phyloP scores from a whole-genome alignment of 805 yeast genomes.

The Ogataea salicorniae region DNA sequence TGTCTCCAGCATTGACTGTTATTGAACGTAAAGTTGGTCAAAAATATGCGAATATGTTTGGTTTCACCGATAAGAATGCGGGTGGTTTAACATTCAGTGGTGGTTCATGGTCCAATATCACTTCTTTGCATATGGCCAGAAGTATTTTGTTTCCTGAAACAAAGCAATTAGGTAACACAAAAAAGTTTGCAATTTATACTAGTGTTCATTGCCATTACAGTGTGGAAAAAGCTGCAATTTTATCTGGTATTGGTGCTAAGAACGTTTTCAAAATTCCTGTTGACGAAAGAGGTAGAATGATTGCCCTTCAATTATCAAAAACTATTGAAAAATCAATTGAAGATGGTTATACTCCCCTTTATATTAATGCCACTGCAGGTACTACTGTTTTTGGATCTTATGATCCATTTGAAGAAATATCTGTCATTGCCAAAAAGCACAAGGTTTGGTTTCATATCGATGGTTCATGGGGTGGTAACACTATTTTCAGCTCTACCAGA shows the following conservation, averaged over 20 bases:
- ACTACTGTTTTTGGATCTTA: conserved; percentile 84
- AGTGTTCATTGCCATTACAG: conserved; percentile 74
- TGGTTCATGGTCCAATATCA: conserved; percentile 82
- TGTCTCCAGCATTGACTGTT: conserved; percentile 72
- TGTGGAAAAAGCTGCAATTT: conserved; percentile 74
- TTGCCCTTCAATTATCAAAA: conserved; percentile 39
- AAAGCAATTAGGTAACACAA: conserved; percentile 51
- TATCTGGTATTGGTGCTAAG: conserved; percentile 63
- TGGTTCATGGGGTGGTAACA: conserved; percentile 91
- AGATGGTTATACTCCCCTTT: conserved; percentile 67
- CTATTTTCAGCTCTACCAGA: conserved; percentile 54
- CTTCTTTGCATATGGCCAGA: conserved; percentile 74
- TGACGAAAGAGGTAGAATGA: conserved; percentile 51
- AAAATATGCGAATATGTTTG: conserved; percentile 64
- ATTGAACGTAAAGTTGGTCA: conserved; percentile 66
- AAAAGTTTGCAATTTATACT: conserved; percentile 65
- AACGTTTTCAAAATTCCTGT: conserved; percentile 62
- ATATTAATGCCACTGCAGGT: conserved; percentile 81
- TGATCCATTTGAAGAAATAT: conserved; percentile 58
- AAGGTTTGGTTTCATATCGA: conserved; percentile 78
- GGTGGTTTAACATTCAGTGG: conserved; percentile 87
- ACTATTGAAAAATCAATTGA: conserved; percentile 37
- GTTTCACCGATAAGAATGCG: conserved; percentile 47
- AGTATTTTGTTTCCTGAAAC: conserved; percentile 64
- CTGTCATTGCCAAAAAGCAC: conserved; percentile 47